Base-by-base conservation (phyloP, 2,329 filamentous ascomycete genomes). In the Xylariaceae sp. region DNA sequence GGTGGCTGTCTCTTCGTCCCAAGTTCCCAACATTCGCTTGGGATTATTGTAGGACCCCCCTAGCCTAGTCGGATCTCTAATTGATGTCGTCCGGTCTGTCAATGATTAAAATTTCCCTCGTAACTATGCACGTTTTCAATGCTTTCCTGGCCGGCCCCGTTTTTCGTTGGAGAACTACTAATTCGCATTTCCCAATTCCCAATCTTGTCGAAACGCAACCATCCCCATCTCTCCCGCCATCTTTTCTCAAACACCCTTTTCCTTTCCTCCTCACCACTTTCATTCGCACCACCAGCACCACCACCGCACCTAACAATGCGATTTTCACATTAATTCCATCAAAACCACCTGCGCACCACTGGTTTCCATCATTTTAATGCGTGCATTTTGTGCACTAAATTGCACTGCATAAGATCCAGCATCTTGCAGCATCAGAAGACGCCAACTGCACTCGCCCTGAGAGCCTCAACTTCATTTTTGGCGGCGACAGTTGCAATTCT, bases 101-200 rank as follows among this genome's bases (percentile, higher is more conserved):
- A 54, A 61, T 62, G 60, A 59, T 63, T 64, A 63, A 64, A 62
- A 64, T 64, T 65, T 67, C 61, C 63, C 62, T 62, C 59, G 55
- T 61, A 64, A 58, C 59, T 67, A 58, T 64, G 49, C 55, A 56
- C 45, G 44, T 45, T 47, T 19, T 51, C 23, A 49, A 41, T 42
- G 50, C 47, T 53, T n/a, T n/a, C 48, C 19, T 51, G 48, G 52
- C 47, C 42, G 44, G 71, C 70, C 72, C 72, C 71, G 69, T 68
- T 74, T 75, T 74, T 74, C 51, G 67, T 68, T 67, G 67, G 66
- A 65, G 62, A 68, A 65, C 70, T 67, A 67, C 66, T 70, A 67
- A 67, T 68, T 68, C 64, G 57, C 65, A 66, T 63, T 65, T 65
- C 56, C 44, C 48, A 50, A 49, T 53, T 55, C 50, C 49, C 40